Base-by-base conservation (phyloP, 1,284 basidiomycete genomes). In the Moniliella sp. region DNA sequence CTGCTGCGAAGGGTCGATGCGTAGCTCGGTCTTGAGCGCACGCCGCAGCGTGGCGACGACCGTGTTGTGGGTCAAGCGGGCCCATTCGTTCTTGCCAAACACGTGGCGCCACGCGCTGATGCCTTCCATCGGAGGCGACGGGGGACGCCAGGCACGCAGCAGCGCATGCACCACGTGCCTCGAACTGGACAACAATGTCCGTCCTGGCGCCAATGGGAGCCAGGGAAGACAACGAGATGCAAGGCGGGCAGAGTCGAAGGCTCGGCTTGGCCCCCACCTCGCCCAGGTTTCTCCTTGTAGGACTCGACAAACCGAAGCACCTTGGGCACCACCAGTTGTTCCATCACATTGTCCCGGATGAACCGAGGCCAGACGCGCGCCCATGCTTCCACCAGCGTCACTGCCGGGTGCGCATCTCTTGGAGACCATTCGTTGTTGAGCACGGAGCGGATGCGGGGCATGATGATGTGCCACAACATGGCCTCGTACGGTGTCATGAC, bases 401-500 rank as follows among this genome's bases (percentile, higher is more conserved):
- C 73, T 3, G 75, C 81, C 2, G 84, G 74, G 21, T 74, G 64
- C 4, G 18, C 15, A n/a, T n/a, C n/a, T n/a, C n/a, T n/a, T 0
- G 83, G 73, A 11, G 71, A 67, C 88, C 91, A 99, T 13, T 81
- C 75, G 60, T 93, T 93, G 61, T 68, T 71, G 45, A 40, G 25
- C 3, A 72, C 69, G 0, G 78, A 78, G 17, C 91, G 74, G n/a
- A 97, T 75, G 61, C 72, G 77, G 0, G 91, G 91, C 15, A 97
- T 66, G 88, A 86, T 97, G 4, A 78, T 66, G 40, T 77, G 78
- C 86, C 88, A 97, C 11, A 97, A 64, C 13, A 97, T 66, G 35
- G 76, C 78, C 58, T 97, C 88, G 61, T 80, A 97, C 0, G 91
- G 76, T 4, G 84, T 84, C 91, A 97, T 99, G 1, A 67, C 32